A percentile compares a stretch with the other conserved stretches of the same genome.
Conservation (phyloP, 1,284 basidiomycete genomes). For the Tremellales sp. region DNA sequence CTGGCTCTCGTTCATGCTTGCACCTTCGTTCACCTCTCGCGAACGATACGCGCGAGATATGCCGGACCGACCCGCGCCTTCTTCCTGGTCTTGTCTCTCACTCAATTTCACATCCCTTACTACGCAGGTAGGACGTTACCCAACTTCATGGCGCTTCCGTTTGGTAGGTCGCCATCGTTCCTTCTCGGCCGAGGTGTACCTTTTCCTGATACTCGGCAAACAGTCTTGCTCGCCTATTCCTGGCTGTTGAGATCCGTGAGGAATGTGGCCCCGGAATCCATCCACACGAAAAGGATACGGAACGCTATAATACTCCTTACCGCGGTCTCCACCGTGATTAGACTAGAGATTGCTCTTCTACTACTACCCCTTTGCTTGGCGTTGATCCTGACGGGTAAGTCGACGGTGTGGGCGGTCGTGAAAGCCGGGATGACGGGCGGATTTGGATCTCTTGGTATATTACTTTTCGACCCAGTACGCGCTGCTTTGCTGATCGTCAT, state of each 20-base stretch:
- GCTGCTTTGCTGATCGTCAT: slow-evolving; percentile 11
- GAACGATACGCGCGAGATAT: slow-evolving; percentile 61
- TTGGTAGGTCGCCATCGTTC: slow-evolving; percentile 55
- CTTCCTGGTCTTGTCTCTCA: slow-evolving; percentile 65
- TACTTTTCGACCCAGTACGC: too few species aligned
- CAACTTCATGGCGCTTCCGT: slow-evolving; percentile 84
- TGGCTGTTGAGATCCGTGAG: slow-evolving; percentile 18
- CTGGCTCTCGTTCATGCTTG: slow-evolving; percentile 65
- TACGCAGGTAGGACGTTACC: slow-evolving; percentile 91
- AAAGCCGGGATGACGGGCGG: slow-evolving; percentile 58
- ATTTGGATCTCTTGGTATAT: slow-evolving; percentile 59
- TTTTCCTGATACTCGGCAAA: too few species aligned
- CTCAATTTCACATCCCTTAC: slow-evolving; percentile 88
- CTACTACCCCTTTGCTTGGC: slow-evolving; percentile 63
- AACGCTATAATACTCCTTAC: slow-evolving; percentile 55
- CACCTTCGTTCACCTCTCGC: slow-evolving; percentile 63
- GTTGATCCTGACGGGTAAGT: slow-evolving; percentile 53
- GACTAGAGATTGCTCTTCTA: slow-evolving; percentile 73
- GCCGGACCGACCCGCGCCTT: slow-evolving; percentile 58
- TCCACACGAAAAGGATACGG: slow-evolving; percentile 11
- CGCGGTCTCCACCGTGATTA: slow-evolving; percentile 67
- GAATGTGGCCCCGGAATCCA: slow-evolving; percentile 2
- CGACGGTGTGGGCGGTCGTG: slow-evolving; percentile 54
- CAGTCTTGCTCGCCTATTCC: slow-evolving; percentile 24
- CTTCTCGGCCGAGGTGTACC: not conserved